These are phyloP conservation scores for Amanita subjunquillea DNA, from an alignment of 768 basidiomycete genomes.

Conservation along the genomic window DNA sequence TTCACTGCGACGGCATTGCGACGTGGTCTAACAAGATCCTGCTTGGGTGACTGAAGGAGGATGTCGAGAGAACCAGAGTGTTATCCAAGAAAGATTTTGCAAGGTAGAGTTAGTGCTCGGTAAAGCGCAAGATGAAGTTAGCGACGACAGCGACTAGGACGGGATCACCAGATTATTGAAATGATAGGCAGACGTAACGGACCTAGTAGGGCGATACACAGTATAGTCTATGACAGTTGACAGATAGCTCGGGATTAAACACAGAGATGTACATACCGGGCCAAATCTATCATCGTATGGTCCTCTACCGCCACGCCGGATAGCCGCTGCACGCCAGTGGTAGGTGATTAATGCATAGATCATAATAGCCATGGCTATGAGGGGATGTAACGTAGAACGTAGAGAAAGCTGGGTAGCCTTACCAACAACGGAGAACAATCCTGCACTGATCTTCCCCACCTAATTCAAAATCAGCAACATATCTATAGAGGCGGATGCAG, in stretches of 20 bases:
- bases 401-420: constrained; percentile 8
- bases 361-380: constrained; percentile 91
- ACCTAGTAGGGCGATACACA: constrained; percentile 79
- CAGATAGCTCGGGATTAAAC: constrained; percentile 5
- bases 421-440: constrained; percentile 95
- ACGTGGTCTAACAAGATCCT: neutral
- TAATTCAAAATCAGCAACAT: constrained; percentile 15
- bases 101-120: constrained; percentile 20
- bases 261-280: constrained; percentile 53
- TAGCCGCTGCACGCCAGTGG: constrained; percentile 93
- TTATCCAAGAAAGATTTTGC: neutral
- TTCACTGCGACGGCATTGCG: neutral
- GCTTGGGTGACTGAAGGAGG: neutral
- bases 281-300: constrained; percentile 96
- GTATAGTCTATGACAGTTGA: constrained; percentile 47
- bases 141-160: constrained; percentile 65
- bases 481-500: neutral
- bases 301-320: constrained; percentile 82
- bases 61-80: neutral
- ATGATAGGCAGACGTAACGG: constrained; percentile 12
- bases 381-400: neutral
- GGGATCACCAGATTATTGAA: constrained; percentile 4
- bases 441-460: constrained; percentile 94
- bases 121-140: constrained; percentile 81
- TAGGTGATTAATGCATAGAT: constrained; percentile 90